These are phyloP conservation scores for Talaromyces trachyspermus DNA, from an alignment of 495 filamentous ascomycete genomes.

Conservation along the genomic window DNA sequence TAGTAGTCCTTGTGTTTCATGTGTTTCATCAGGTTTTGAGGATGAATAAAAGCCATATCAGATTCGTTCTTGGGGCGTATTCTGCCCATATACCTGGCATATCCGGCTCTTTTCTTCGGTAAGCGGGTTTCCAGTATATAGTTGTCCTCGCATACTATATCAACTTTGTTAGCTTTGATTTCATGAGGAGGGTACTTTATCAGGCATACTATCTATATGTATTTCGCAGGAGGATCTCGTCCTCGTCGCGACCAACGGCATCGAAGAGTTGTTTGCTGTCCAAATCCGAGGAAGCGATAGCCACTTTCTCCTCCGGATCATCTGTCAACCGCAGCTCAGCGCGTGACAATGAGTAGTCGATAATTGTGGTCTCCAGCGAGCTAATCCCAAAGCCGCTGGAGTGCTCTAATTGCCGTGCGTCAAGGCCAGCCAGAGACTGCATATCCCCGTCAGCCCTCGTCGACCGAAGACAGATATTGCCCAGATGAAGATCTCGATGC, in stretches of 20 bases:
- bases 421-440: slow-evolving; percentile 25
- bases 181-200: slow-evolving; percentile 5
- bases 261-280: slow-evolving; percentile 42
- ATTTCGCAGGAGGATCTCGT: slow-evolving; percentile 32
- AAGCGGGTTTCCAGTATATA: slow-evolving; percentile 30
- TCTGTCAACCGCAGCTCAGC: slow-evolving; percentile 32
- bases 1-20: slow-evolving; percentile 18
- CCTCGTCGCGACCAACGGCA: slow-evolving; percentile 35
- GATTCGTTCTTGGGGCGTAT: slow-evolving; percentile 41
- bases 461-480: slow-evolving; percentile 70
- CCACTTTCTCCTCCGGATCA: slow-evolving; percentile 16
- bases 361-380: slow-evolving; percentile 68
- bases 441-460: slow-evolving; percentile 29
- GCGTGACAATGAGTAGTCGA: slow-evolving; percentile 85
- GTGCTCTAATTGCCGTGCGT: slow-evolving; percentile 15
- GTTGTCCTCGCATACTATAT: slow-evolving; percentile 32
- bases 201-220: slow-evolving; percentile 38
- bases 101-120: slow-evolving; percentile 22
- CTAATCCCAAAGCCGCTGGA: slow-evolving; percentile 57
- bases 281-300: slow-evolving; percentile 38
- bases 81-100: slow-evolving; percentile 38
- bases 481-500: slow-evolving; percentile 84
- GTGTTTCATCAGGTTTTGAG: slow-evolving; percentile 39
- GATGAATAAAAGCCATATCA: slow-evolving; percentile 45
- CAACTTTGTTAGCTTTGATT: not conserved